Base-by-base conservation (phyloP, 352 stramenopile species). In the Globisporangium abappressorium region DNA sequence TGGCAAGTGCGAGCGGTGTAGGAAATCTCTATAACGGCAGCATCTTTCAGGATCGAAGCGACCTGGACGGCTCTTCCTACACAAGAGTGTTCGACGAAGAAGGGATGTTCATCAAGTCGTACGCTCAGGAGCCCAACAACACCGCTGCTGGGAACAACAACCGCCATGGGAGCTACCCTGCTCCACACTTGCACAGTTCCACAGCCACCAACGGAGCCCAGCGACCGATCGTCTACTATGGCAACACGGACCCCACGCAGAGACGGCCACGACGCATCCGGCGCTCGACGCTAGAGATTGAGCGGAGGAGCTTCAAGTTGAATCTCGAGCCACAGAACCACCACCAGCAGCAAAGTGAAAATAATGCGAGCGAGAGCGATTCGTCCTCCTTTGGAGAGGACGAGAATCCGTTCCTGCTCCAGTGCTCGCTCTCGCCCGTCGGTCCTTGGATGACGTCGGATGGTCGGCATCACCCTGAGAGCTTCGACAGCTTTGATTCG, bases 371-470 rank as follows among this genome's bases (percentile, higher is more conserved):
- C 24, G 53, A 71, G 20, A 64, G 54, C 9, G 59, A 63, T 15
- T 34, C 33, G 26, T 64, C 53, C 0, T 67, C 38, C 22, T 65
- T 43, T 3, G 38, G 24, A 22, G 62, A 70, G 5, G 38, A 61
- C n/a, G 65, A 38, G 20, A 70, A 65, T 22, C 36, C 65, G 12
- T 69, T 69, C 34, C 49, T 69, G 4, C 12, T 57, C 34, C 58
- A 51, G 34, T 34, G 66, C 22, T 72, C 72, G 8, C 54, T 70
- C 0, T 90, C 82, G 12, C 79, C 81, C 0, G 70, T 91, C 14
- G 82, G 81, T 12, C 82, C 82, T 8, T 91, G 82, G 82, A 54
- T 79, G 5, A 9, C 41, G 9, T 46, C 72, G 0, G 69, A 79
- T 20, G 54, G 34, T 15, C 24, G 22, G 0, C 47, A 61, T 15